Percentiles rank a stretch among this genome's conserved stretches.
phyloP scores from a whole-genome alignment of 805 yeast genomes.

The Nakazawaea holstii region DNA sequence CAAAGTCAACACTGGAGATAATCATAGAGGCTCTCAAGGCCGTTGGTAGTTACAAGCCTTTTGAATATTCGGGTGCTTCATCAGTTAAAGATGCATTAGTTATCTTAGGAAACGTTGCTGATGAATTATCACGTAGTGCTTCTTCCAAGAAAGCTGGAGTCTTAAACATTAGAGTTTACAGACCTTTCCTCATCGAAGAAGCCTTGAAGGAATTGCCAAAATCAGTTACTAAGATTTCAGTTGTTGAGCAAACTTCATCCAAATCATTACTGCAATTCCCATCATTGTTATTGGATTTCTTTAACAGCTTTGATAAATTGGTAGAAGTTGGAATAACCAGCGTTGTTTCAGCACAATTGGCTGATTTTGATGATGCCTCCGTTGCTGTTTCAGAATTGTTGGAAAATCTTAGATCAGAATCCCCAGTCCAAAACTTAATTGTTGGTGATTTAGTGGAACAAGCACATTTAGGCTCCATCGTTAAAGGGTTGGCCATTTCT shows the following conservation, averaged over 20 bases:
- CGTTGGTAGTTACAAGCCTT: slow-evolving; percentile 28
- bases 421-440: slow-evolving; percentile 58
- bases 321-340: slow-evolving; percentile 42
- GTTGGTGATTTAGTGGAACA: slow-evolving; percentile 41
- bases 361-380: slow-evolving; percentile 33
- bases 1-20: slow-evolving; percentile 20
- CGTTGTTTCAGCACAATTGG: slow-evolving; percentile 54
- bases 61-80: slow-evolving; percentile 35
- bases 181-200: slow-evolving; percentile 62
- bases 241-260: slow-evolving; percentile 59
- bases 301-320: slow-evolving; percentile 48
- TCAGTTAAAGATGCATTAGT: slow-evolving; percentile 48
- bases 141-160: slow-evolving; percentile 37
- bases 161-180: slow-evolving; percentile 56
- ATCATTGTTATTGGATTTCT: slow-evolving; percentile 63
- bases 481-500: slow-evolving; percentile 27
- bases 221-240: slow-evolving; percentile 48
- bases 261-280: slow-evolving; percentile 25
- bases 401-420: slow-evolving; percentile 42
- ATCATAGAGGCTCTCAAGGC: slow-evolving; percentile 28
- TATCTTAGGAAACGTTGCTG: slow-evolving; percentile 54
- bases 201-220: slow-evolving; percentile 49
- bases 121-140: slow-evolving; percentile 35
- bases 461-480: slow-evolving; percentile 17
- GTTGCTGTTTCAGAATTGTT: slow-evolving; percentile 42